Evolutionary conservation across 2,329 filamentous ascomycete genomes (phyloP).

Genomic region (Aspergillus sp.): DNA sequence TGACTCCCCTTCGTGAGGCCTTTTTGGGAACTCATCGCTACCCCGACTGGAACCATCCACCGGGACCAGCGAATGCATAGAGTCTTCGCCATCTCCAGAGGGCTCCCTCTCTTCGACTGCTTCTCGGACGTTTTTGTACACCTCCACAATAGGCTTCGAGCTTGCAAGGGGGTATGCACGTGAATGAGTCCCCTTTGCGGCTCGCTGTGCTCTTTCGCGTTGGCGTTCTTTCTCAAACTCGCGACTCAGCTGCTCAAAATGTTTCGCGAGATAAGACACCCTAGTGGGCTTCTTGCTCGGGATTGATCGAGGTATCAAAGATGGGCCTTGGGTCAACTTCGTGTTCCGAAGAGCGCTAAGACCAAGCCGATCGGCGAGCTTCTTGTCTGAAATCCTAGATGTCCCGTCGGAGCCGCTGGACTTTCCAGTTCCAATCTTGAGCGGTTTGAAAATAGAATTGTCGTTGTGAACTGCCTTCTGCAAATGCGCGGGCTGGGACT

Average conservation of each 20-base stretch:
- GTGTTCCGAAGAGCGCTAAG: conserved; percentile 62
- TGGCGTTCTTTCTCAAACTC: conserved; percentile 95
- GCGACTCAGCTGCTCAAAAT: conserved; percentile 93
- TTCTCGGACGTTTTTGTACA: conserved; percentile 90
- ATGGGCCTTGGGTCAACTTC: conserved; percentile 52
- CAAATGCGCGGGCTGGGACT: conserved; percentile 49
- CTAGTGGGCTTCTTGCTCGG: conserved; percentile 67
- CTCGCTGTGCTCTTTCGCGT: conserved; percentile 75
- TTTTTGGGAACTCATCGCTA: conserved; percentile 25
- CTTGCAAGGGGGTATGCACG: conserved; percentile 85
- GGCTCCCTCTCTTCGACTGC: conserved; percentile 79
- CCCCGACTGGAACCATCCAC: conserved; percentile 32
- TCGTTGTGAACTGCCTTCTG: conserved; percentile 27
- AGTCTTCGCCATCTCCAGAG: conserved; percentile 59
- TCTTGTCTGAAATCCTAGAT: conserved; percentile 61
- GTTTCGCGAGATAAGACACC: conserved; percentile 87
- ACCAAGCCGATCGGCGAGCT: conserved; percentile 70
- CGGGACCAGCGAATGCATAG: conserved; percentile 25
- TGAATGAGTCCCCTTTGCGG: conserved; percentile 71
- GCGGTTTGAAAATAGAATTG: conserved; percentile 16
- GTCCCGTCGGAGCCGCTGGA: conserved; percentile 24
- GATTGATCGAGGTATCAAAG: conserved; percentile 84
- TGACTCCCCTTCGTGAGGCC: conserved; percentile 22
- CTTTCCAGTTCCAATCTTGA: conserved; percentile 22
- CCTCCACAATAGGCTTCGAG: conserved; percentile 93